These are phyloP conservation scores for Talaromyces borbonicus DNA, from an alignment of 495 filamentous ascomycete genomes.

Conservation along the genomic window DNA sequence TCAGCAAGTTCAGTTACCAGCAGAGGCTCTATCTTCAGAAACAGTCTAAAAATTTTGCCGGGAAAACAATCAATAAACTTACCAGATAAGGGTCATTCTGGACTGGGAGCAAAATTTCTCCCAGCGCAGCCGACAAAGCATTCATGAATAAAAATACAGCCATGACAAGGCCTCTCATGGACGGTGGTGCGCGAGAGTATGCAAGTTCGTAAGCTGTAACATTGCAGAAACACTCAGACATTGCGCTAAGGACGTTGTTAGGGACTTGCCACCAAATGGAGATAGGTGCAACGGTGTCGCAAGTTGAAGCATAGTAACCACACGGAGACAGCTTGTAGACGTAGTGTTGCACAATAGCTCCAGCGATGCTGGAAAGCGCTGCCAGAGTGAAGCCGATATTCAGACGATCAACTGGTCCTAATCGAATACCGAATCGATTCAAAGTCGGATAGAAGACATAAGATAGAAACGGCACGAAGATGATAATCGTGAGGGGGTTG, in stretches of 20 bases:
- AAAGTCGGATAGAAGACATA: slow-evolving; percentile 54
- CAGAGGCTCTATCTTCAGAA: too few species aligned
- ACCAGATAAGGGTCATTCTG: slow-evolving; percentile 49
- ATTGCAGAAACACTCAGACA: slow-evolving; percentile 60
- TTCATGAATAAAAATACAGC: slow-evolving; percentile 56
- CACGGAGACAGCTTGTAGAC: slow-evolving; percentile 49
- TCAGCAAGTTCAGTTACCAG: too few species aligned
- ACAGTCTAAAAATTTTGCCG: too few species aligned
- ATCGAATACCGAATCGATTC: slow-evolving; percentile 41
- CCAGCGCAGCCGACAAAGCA: slow-evolving; percentile 36
- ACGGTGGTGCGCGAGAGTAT: slow-evolving; percentile 57
- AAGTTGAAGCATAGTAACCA: slow-evolving; percentile 38
- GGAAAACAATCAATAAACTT: background rate
- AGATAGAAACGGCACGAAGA: slow-evolving; percentile 53
- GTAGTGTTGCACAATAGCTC: slow-evolving; percentile 53
- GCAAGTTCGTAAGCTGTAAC: slow-evolving; percentile 65
- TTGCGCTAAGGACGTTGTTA: slow-evolving; percentile 44
- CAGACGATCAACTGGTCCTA: slow-evolving; percentile 58
- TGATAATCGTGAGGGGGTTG: slow-evolving; percentile 58
- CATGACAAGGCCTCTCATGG: slow-evolving; percentile 61
- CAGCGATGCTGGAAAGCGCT: slow-evolving; percentile 43
- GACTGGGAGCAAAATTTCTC: slow-evolving; percentile 49
- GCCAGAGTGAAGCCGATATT: slow-evolving; percentile 54
- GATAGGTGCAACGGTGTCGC: slow-evolving; percentile 32
- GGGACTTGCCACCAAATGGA: slow-evolving; percentile 45